Evolutionary conservation across 1,284 basidiomycete species (phyloP).

Genomic region (Apiotrichum gracile): DNA sequence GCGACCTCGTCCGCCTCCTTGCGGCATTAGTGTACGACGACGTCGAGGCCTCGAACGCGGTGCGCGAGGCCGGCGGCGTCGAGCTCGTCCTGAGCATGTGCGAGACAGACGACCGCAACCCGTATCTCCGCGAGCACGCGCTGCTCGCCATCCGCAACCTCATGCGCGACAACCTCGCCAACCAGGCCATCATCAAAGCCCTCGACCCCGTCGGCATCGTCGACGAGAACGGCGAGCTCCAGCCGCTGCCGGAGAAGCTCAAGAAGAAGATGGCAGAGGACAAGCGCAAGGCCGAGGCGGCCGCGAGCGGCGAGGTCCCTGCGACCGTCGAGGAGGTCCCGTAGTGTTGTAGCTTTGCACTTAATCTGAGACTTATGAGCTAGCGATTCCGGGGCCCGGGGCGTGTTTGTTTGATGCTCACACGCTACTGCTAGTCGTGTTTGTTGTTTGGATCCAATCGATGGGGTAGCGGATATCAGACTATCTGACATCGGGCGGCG

Average conservation of each 20-base stretch:
- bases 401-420: too few relatives aligned
- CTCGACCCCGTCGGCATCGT: slow-evolving; percentile 56
- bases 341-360: too few relatives aligned
- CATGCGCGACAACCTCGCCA: slow-evolving; percentile 65
- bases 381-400: too few relatives aligned
- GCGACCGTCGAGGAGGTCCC: too few relatives aligned
- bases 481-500: too few relatives aligned
- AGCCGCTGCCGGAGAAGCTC: slow-evolving; percentile 47
- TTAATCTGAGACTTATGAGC: too few relatives aligned
- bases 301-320: not conserved
- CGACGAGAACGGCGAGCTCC: slow-evolving; percentile 57
- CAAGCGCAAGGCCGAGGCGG: not conserved
- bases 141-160: slow-evolving; percentile 74
- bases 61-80: slow-evolving; percentile 65
- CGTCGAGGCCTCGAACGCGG: slow-evolving; percentile 63
- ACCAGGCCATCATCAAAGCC: slow-evolving; percentile 68
- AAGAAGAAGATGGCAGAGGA: slow-evolving; percentile 16
- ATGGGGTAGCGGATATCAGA: too few relatives aligned
- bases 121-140: slow-evolving; percentile 83
- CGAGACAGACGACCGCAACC: slow-evolving; percentile 80
- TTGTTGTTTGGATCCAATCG: too few relatives aligned
- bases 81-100: slow-evolving; percentile 75
- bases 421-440: too few relatives aligned
- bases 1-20: slow-evolving; percentile 68
- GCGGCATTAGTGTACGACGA: slow-evolving; percentile 64